Evolutionary conservation across 139 green algal genomes (phyloP).

Genomic region (Gonium pectorale): DNA sequence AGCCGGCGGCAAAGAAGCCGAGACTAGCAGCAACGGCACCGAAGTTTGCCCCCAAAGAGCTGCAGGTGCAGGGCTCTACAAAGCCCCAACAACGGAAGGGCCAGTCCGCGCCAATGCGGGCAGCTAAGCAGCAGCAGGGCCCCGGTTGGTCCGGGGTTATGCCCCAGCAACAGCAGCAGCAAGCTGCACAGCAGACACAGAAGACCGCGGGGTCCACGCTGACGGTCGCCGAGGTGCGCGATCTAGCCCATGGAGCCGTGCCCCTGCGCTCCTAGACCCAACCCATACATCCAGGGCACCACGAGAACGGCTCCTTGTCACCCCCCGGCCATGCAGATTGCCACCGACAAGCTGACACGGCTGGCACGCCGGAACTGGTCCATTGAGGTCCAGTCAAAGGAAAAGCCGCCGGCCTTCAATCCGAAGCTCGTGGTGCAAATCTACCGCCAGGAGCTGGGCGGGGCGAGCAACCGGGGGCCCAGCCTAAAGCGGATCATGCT

Average conservation of each 20-base stretch:
- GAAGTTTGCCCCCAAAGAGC: conserved; percentile 28
- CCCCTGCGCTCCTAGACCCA: background rate
- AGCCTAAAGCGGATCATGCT: conserved; percentile 69
- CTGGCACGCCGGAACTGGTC: conserved; percentile 65
- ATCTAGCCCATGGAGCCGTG: background rate
- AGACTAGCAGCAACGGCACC: background rate
- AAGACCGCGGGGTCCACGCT: conserved; percentile 24
- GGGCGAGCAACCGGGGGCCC: conserved; percentile 49
- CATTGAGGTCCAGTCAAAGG: background rate
- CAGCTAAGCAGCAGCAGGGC: background rate
- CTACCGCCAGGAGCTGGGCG: conserved; percentile 76
- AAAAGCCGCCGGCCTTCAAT: conserved; percentile 62
- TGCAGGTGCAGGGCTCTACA: background rate
- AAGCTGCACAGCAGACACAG: background rate
- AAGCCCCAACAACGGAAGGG: background rate
- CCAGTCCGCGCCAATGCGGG: too few species aligned
- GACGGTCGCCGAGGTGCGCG: conserved; percentile 47
- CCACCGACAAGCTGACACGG: conserved; percentile 58
- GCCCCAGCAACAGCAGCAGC: conserved; percentile 4
- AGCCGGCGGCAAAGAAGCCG: conserved; percentile 26
- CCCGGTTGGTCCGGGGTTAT: too few species aligned
- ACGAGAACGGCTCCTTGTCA: background rate
- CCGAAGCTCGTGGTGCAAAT: conserved; percentile 73
- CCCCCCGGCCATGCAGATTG: conserved; percentile 53
- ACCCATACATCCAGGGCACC: background rate